Evolutionary conservation across 2,329 filamentous ascomycete species (phyloP), one percentile per base, ranked within the genome.

Genomic region (Orbilia ellipsospora): DNA sequence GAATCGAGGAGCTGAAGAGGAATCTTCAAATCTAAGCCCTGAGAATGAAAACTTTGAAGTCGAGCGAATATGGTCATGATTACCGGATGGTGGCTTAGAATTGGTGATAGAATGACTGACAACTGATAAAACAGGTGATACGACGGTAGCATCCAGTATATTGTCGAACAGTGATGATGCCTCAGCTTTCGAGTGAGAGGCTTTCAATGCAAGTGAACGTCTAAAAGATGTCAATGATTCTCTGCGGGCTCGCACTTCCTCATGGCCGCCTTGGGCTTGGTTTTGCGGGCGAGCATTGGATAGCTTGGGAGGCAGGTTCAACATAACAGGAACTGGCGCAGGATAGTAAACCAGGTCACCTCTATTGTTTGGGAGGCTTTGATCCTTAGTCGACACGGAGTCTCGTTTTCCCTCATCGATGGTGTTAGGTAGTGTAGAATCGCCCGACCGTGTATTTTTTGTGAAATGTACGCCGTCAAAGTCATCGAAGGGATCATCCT

Each of bases 301-400:
- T 60, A 98, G 84, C 79, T 93, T 92, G 52, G 93, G 93, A 0
- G 95, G 95, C 12, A 99, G 84, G 79, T 97, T 98, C 69, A 99
- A 86, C 90, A 96, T 94, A 77, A 91, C 90, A 2, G 95, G 95
- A 1, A 99, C 95, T 0, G 93, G 94, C 2, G 95, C 95, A 13
- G 95, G 95, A 81, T 99, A 99, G 83, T 90, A 98, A 8, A 97
- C 88, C 92, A 98, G 51, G 16, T 69, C 77, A n/a, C 62, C 77
- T 7, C 75, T 42, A 2, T 74, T 70, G 42, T 76, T 55, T 16
- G 80, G 76, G 0, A 77, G 45, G 18, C 78, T 69, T 3, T 78
- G 79, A 66, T 78, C 78, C 45, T 79, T 77, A 5, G 76, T 57
- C 2, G 76, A 77, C 18, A 73, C 73, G 0, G 79, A 76, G 50